Base-by-base conservation (phyloP, 1,139 yeast species). In the Candida labiduridarum region DNA sequence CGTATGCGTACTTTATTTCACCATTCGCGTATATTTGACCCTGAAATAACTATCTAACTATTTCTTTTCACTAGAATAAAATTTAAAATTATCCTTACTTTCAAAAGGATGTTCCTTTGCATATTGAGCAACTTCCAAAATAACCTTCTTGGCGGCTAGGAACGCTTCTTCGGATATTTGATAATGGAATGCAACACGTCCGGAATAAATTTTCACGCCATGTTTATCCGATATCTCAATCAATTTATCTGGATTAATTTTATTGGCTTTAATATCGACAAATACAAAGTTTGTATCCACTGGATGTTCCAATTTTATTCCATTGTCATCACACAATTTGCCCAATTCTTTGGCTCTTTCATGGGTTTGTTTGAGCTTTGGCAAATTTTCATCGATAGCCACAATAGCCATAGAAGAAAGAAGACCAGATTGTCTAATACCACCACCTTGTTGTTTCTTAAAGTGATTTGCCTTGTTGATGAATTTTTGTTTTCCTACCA, bases 291-390 rank as follows among this genome's bases (percentile, higher is more conserved):
- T 74, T 14, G 79, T 68, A 43, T 75, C 66, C 9, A 69, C 77
- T 0, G 80, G 80, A 49, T 69, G 68, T 49, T 66, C 72, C 53
- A 76, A 64, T 9, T 54, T 53, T 16, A 74, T 64, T n/a, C 66
- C 65, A n/a, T 64, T 49, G 2, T 55, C 50, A 38, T 68, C 60
- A 41, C 83, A 82, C 11, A 80, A 62, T 15, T 66, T 67, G 19
- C 76, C 76, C 3, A 89, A 84, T 49, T 74, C 74, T 19, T 70
- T 61, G 1, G 89, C 85, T 54, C 85, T 72, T 43, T 71, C 72
- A 46, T 80, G 83, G 29, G 89, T 84, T 43, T 76, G 78, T 25
- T 71, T 62, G 46, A 76, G 63, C 55, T 69, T 68, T 34, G 67
- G 53, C 25, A 69, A 65, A 55, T 74, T 74, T 52, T 74, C 74